Evolutionary conservation across 257 asterid species (phyloP).

Genomic region (Nicotiana benthamiana): DNA sequence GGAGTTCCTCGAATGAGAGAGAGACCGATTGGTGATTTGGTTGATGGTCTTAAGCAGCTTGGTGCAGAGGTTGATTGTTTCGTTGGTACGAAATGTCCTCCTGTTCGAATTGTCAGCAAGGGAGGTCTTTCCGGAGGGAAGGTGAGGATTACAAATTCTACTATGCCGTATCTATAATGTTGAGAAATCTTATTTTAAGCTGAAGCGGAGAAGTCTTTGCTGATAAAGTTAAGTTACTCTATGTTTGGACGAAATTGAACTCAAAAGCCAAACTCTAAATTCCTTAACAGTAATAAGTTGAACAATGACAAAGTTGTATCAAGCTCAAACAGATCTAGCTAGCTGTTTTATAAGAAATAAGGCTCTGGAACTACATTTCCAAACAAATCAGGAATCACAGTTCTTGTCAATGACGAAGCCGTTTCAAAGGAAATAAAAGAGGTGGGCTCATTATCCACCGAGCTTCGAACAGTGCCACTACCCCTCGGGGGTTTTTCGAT

Average conservation of each 20-base stretch:
- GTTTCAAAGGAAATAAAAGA: not conserved
- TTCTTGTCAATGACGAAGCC: not conserved
- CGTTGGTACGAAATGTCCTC: conserved; percentile 93
- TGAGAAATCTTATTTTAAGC: not conserved
- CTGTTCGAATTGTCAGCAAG: conserved; percentile 88
- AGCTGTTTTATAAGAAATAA: not conserved
- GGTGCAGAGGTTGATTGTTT: conserved; percentile 84
- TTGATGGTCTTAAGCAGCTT: conserved; percentile 86
- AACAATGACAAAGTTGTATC: not conserved
- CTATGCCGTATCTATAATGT: not conserved
- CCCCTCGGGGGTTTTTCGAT: too few species aligned
- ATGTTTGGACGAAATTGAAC: not conserved
- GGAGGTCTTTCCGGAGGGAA: conserved; percentile 99
- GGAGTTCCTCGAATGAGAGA: conserved; percentile 99
- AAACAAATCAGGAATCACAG: not conserved
- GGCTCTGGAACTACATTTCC: not conserved
- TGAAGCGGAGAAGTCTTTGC: not conserved
- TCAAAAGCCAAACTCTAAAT: not conserved
- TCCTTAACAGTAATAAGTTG: not conserved
- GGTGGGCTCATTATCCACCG: too few species aligned
- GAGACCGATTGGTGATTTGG: conserved; percentile 96
- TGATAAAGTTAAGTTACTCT: not conserved
- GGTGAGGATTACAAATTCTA: conserved; percentile 31
- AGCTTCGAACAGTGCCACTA: too few species aligned
- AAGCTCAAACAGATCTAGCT: not conserved